Base-by-base conservation (phyloP, 2,329 filamentous ascomycete species). In the Fusarium denticulatum region DNA sequence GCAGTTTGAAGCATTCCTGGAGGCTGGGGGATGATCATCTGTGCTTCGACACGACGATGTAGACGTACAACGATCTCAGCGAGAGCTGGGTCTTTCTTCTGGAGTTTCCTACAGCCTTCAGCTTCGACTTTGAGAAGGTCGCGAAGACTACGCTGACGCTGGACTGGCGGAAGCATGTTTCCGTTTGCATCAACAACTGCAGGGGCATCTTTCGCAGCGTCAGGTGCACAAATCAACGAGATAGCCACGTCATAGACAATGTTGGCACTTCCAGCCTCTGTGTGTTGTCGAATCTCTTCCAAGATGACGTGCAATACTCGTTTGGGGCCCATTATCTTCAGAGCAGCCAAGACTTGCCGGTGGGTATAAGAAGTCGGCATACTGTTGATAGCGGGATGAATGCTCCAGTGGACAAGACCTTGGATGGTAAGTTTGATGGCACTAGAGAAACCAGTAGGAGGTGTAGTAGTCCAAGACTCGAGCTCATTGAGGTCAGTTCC, bases 291-390 rank as follows among this genome's bases (percentile, higher is more conserved):
- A 12, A 94, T 82, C 74, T 95, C 93, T 13, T 94, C 90, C 16
- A 94, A 78, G 28, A 96, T 88, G 11, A 90, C 82, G 5, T 86
- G 81, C 2, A 96, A 81, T 0, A 94, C 82, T 9, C 86, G 85
- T 65, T 85, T 88, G 0, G 91, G 88, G 1, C 92, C 92, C 2
- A 93, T 82, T 37, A 93, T 84, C 62, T 88, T 87, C 40, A 89
- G 81, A 0, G 88, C 89, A 0, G 88, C 86, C 14, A 93, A 86
- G 6, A 94, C 83, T 72, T 93, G 91, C 9, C 91, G 89, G 78
- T 95, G 92, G 0, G 92, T 93, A 79, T 95, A 96, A 16, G 88
- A 86, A 0, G 92, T 86, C 4, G 89, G 89, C 83, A 88, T 88
- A 37, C 84, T 83, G 64, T 87, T 89, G 40, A 87, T 81, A 9